phyloP scores from a whole-genome alignment of 345 rosid species.

The Dipteronia sinensis region DNA sequence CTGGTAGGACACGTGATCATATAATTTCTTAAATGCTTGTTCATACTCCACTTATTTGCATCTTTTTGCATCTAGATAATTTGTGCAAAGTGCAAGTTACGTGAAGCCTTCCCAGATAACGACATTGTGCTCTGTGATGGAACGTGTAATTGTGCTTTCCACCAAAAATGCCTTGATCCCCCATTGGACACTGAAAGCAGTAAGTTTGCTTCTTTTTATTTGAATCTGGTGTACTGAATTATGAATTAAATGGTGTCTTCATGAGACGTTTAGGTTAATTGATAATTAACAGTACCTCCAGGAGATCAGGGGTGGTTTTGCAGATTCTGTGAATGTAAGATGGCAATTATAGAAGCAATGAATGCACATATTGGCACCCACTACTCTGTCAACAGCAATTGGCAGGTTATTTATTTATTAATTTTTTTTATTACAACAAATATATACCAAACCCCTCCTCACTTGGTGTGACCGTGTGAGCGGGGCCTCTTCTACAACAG shows the following conservation, averaged over 20 bases:
- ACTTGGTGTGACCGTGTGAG: background rate
- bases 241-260: slow-evolving; percentile 19
- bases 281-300: slow-evolving; percentile 75
- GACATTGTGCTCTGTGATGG: slow-evolving; percentile 98
- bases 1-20: slow-evolving; percentile 1
- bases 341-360: slow-evolving; percentile 84
- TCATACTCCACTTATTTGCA: slow-evolving; percentile 17
- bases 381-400: slow-evolving; percentile 62
- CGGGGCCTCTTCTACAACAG: background rate
- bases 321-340: slow-evolving; percentile 84
- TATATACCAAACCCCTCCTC: background rate
- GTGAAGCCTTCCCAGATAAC: slow-evolving; percentile 85
- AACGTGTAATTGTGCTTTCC: slow-evolving; percentile 89
- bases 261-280: slow-evolving; percentile 27
- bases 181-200: slow-evolving; percentile 87
- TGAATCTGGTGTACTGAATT: slow-evolving; percentile 1
- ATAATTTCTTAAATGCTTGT: background rate
- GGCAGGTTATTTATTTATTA: slow-evolving; percentile 60
- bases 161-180: slow-evolving; percentile 92
- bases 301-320: slow-evolving; percentile 99
- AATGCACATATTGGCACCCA: slow-evolving; percentile 92
- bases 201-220: slow-evolving; percentile 37
- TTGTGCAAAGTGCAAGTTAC: slow-evolving; percentile 86
- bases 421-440: background rate
- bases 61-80: slow-evolving; percentile 59